Base-by-base conservation (phyloP, 2,329 filamentous ascomycete species). In the Rosellinia necatrix region DNA sequence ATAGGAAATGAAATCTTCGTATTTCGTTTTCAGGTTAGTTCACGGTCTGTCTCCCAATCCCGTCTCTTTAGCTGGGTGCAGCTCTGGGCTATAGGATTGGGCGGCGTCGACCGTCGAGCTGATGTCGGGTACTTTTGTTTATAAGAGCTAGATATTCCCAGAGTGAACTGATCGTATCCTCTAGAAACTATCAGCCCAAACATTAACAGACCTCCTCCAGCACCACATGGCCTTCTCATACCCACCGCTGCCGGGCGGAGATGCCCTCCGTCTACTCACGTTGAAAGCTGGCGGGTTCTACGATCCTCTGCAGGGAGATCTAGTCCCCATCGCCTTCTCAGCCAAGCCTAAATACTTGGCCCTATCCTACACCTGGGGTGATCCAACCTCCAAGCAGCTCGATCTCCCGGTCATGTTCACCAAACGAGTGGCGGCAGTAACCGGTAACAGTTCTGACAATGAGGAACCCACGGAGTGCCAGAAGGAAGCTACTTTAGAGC, bases 311-410 rank as follows among this genome's bases (percentile, higher is more conserved):
- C n/a, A 53, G 32, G 51, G 27, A 15, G 35, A 48, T 6, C 24
- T 53, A 7, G 27, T 24, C 15, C n/a, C 42, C 13, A 21, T 40
- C 21, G 27, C 50, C 17, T 48, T 53, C 35, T 46, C 35, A 7
- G 25, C 42, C n/a, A 48, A 35, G 27, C 50, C 50, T 3, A 24
- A 32, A 21, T 53, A 53, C 21, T 9, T 53, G 3, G 27, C 42
- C 7, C 15, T 53, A 9, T 53, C 50, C 15, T 53, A 47, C 8
- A 48, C 50, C 25, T 53, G 50, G 50, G 42, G 21, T 22, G 35
- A 47, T 41, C 42, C 50, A 2, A 40, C 29, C 2, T 10, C 34
- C 7, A 27, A 53, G 4, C 50, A 48, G 42, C 12, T 27, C 19
- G 15, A 12, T 8, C 17, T 47, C 13, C 50, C 50, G 6, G 40